Evolutionary conservation across 2,329 filamentous ascomycete species (phyloP), one percentile per base, ranked within the genome.

Genomic region (Cladorrhinum sp.): DNA sequence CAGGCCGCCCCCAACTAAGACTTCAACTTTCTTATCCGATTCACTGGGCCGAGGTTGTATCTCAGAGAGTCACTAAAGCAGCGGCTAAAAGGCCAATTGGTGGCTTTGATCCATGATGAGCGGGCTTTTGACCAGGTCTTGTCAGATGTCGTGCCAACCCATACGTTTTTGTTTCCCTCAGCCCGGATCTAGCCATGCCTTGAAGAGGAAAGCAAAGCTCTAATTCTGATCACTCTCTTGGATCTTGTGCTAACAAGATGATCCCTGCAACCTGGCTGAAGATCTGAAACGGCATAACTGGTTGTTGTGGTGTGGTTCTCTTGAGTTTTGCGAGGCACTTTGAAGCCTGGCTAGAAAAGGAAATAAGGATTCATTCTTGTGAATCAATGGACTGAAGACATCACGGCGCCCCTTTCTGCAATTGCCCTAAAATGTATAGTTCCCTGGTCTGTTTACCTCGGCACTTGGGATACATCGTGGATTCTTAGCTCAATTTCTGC

Each of bases 281-380:
- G 53, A 56, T 56, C 41, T 27, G 25, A 56, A 49, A 48, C 38
- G 16, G 25, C 22, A 27, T 5, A 48, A 49, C 41, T 12, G 36
- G 8, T 25, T n/a, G 7, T 25, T 38, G 38, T 25, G 48, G 23
- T 10, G 24, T 45, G 23, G 38, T 56, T 27, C 38, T 23, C 36
- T 56, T 56, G 22, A 32, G 38, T 36, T 56, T 56, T 56, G 53
- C 38, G 53, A 38, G 24, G 53, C 41, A 18, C 10, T 45, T 45
- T 13, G 8, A 20, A 18, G 41, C 32, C 9, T 12, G 32, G 4
- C 32, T 3, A 13, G 9, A 36, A 36, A 36, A 32, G 12, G 27
- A 32, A 32, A 32, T 12, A 32, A 32, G 12, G 12, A 32, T 6
- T 16, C 16, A 16, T 36, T 36, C 12, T 8, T 36, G 32, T 3